Conservation (phyloP, 129 eudicot genomes). For the Escallonia rubra region DNA sequence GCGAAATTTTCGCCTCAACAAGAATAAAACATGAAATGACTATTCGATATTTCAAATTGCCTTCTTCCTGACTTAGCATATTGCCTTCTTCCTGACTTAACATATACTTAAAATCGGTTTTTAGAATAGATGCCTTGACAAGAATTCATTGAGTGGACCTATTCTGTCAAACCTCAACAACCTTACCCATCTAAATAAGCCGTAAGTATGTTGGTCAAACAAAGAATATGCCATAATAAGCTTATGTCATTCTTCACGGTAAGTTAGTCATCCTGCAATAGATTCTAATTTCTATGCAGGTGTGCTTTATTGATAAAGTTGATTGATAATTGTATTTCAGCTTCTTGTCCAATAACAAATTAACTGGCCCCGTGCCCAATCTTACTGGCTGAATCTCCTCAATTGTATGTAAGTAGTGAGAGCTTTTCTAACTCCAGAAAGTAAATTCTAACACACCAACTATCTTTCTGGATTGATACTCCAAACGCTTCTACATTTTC, state of each 20-base stretch:
- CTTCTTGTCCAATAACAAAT: constrained; percentile 60
- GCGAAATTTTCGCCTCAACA: no score
- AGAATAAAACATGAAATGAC: no score
- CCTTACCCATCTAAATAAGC: constrained; percentile 45
- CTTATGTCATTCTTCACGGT: no score
- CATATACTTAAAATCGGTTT: background rate
- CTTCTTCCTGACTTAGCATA: no score
- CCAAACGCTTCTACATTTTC: background rate
- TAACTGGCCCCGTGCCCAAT: constrained; percentile 64
- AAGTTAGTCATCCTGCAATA: background rate
- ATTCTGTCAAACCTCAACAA: constrained; percentile 67
- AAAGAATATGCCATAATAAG: background rate
- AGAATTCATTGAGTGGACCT: constrained; percentile 50
- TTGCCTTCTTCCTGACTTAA: no score
- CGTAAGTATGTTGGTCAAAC: constrained; percentile 48
- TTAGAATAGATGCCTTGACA: constrained; percentile 65
- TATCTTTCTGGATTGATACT: background rate
- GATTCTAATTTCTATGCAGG: background rate
- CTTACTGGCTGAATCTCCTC: constrained; percentile 62
- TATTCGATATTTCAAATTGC: no score
- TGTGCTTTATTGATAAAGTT: constrained; percentile 7
- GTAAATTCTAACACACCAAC: background rate
- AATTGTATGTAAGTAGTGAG: constrained; percentile 52
- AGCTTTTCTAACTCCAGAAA: background rate
- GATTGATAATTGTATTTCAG: constrained; percentile 25